A percentile compares a stretch with the other conserved stretches of the same genome.
Evolutionary conservation across 495 filamentous ascomycete species (phyloP).

Genomic region (Xylaria flabelliformis): DNA sequence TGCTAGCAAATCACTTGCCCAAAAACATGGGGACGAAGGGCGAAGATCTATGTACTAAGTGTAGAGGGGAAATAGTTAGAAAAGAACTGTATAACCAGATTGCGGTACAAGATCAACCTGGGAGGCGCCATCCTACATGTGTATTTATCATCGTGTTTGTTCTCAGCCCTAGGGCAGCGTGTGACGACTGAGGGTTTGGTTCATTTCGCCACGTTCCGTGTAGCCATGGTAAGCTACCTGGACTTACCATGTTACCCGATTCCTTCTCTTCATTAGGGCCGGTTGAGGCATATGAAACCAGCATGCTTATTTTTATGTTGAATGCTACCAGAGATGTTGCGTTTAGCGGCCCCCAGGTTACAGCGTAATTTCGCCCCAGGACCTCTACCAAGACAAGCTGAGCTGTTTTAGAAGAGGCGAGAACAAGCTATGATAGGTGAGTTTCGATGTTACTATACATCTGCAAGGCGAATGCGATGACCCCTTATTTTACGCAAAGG

Average conservation of each 20-base stretch:
- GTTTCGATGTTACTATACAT: not conserved
- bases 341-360: not conserved
- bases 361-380: not conserved
- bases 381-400: not conserved
- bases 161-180: not conserved
- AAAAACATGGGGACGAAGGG: not conserved
- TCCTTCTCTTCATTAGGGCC: not conserved
- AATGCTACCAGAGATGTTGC: not conserved
- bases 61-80: not conserved
- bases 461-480: not conserved
- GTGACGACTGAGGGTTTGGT: not conserved
- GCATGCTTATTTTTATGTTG: not conserved
- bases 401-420: too few species aligned
- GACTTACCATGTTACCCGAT: not conserved
- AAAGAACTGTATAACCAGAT: not conserved
- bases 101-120: not conserved
- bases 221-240: not conserved
- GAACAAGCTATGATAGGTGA: conserved; percentile 1
- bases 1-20: not conserved
- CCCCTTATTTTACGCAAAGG: not conserved
- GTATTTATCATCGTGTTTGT: not conserved
- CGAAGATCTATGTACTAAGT: not conserved
- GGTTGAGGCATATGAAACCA: not conserved
- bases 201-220: not conserved
- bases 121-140: not conserved